A percentile compares a stretch with the other conserved stretches of the same genome.
These are phyloP conservation scores for Aureobasidium subglaciale DNA, from an alignment of 2,329 filamentous ascomycete species.

Conservation along the genomic window DNA sequence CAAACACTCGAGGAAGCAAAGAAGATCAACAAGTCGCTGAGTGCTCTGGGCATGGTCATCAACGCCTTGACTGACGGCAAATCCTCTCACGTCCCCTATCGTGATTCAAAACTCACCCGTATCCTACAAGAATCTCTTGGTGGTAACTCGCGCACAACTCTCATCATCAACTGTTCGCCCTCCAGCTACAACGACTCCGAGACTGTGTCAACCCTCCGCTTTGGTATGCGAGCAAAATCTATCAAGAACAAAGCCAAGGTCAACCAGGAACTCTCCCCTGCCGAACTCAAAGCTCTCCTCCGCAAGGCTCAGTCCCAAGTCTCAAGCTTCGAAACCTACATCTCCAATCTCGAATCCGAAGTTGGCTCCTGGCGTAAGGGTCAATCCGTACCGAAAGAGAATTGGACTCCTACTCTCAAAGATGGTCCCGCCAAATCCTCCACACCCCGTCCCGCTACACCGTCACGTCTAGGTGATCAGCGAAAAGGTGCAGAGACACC, in stretches of 20 bases:
- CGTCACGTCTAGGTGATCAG: constrained; percentile 44
- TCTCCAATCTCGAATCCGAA: constrained; percentile 75
- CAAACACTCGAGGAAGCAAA: constrained; percentile 97
- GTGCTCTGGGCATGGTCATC: constrained; percentile 97
- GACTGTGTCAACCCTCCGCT: constrained; percentile 83
- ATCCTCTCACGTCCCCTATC: constrained; percentile 91
- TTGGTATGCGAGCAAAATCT: constrained; percentile 92
- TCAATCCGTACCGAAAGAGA: constrained; percentile 80
- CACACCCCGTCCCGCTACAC: constrained; percentile 52
- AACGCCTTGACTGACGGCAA: constrained; percentile 94
- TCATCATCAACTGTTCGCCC: constrained; percentile 99
- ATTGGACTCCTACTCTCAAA: constrained; percentile 66
- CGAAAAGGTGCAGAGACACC: constrained; percentile 44
- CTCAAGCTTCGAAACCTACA: constrained; percentile 81
- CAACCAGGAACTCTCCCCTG: constrained; percentile 93
- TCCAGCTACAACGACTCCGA: constrained; percentile 97
- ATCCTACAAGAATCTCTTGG: constrained; percentile 95
- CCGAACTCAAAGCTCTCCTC: constrained; percentile 86
- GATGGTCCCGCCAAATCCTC: constrained; percentile 42
- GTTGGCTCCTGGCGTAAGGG: constrained; percentile 81
- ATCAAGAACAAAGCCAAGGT: constrained; percentile 99
- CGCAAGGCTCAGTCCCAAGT: constrained; percentile 88
- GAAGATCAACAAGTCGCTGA: constrained; percentile 99
- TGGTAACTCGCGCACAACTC: constrained; percentile 94
- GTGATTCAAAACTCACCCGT: constrained; percentile 95